These are phyloP conservation scores for Inga leiocalycina DNA, from an alignment of 306 rosid species.

Conservation along the genomic window DNA sequence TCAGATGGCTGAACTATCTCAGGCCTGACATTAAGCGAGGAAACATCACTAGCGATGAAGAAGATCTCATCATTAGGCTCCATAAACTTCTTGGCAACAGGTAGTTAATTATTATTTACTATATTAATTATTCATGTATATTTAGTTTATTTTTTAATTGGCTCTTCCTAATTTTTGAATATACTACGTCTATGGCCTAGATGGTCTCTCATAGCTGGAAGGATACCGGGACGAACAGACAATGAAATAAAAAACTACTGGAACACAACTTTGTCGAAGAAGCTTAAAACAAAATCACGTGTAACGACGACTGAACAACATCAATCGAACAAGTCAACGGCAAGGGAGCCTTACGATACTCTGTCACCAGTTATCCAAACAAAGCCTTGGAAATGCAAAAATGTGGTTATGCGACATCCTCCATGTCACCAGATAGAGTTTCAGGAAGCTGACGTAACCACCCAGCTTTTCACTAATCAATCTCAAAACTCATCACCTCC, in stretches of 20 bases:
- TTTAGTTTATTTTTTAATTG: neutral
- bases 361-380: neutral
- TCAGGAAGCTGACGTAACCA: neutral
- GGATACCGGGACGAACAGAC: conserved; percentile 17
- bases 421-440: neutral
- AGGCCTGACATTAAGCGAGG: conserved; percentile 18
- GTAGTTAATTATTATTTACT: neutral
- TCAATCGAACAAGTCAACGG: neutral
- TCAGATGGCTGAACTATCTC: conserved; percentile 19
- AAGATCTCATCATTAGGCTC: conserved; percentile 20
- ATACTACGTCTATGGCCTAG: neutral
- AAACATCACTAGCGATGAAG: conserved; percentile 13
- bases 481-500: neutral
- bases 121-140: neutral
- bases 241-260: conserved; percentile 25
- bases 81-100: conserved; percentile 21
- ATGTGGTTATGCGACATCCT: neutral
- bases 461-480: neutral
- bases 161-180: neutral
- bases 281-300: neutral
- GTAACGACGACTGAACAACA: neutral
- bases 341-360: neutral
- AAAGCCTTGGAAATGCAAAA: neutral
- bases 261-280: conserved; percentile 14
- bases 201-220: conserved; percentile 30